Percentiles rank a stretch among this genome's conserved stretches.
phyloP scores from a whole-genome alignment of 345 rosid species.

The Trapa bicornis region DNA sequence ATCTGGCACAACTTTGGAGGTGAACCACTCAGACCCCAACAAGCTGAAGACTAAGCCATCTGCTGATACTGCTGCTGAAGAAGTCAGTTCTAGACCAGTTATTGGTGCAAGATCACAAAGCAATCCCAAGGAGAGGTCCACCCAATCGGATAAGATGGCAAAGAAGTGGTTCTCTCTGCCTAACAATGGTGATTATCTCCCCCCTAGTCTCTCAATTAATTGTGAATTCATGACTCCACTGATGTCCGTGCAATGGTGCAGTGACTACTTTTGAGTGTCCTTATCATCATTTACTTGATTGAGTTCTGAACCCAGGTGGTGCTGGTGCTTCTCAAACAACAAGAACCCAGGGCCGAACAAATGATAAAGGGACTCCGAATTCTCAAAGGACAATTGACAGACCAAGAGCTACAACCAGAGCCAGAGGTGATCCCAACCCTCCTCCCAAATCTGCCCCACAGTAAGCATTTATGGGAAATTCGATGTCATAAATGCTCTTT shows the following conservation, averaged over 20 bases:
- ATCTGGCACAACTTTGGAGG: constrained; percentile 36
- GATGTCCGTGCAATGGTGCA: background rate
- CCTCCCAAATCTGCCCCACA: constrained; percentile 18
- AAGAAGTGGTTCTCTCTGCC: constrained; percentile 70
- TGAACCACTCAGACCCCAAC: constrained; percentile 22
- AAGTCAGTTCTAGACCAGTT: constrained; percentile 36
- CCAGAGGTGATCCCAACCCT: constrained; percentile 14
- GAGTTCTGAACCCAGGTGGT: constrained; percentile 21
- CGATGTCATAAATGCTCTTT: constrained; percentile 3
- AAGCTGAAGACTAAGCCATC: constrained; percentile 43
- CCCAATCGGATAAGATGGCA: constrained; percentile 32
- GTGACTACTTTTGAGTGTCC: background rate
- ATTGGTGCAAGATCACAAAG: constrained; percentile 53
- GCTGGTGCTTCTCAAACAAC: constrained; percentile 18
- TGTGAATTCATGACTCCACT: too few species aligned
- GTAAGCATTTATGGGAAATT: background rate
- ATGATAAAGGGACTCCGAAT: constrained; percentile 21
- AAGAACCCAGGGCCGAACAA: constrained; percentile 21
- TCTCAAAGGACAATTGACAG: constrained; percentile 21
- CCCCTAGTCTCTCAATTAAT: background rate
- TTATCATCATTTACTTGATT: background rate
- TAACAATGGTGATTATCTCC: constrained; percentile 37
- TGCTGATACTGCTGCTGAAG: constrained; percentile 38
- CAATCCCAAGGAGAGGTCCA: constrained; percentile 77
- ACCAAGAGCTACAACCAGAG: constrained; percentile 22